These are phyloP conservation scores for Kuraishia piskuri DNA, from an alignment of 805 yeast genomes.

Conservation along the genomic window DNA sequence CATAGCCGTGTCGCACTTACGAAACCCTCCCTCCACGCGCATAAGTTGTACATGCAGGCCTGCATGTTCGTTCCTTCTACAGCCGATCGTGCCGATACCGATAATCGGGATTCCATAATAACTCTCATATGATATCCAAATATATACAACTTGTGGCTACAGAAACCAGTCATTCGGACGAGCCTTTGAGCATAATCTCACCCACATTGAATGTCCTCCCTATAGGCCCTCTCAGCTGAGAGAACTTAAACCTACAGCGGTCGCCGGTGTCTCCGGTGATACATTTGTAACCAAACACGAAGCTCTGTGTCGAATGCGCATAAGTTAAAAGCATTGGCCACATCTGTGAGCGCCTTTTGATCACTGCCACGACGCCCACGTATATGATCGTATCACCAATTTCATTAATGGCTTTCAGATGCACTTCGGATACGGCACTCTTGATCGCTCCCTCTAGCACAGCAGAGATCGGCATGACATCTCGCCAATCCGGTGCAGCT, in stretches of 20 bases:
- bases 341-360: slow-evolving; percentile 5
- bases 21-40: too few species aligned
- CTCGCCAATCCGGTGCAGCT: slow-evolving; percentile 14
- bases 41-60: neutral
- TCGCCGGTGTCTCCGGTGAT: neutral
- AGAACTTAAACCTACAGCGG: neutral
- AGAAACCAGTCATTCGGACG: neutral
- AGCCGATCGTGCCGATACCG: too few species aligned
- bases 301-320: slow-evolving; percentile 30
- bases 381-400: slow-evolving; percentile 4
- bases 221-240: neutral
- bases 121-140: too few species aligned
- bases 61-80: too few species aligned
- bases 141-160: too few species aligned
- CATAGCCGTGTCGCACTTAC: neutral
- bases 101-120: too few species aligned
- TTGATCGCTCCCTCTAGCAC: slow-evolving; percentile 11
- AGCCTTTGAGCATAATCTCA: neutral
- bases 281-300: slow-evolving; percentile 21
- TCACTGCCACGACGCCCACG: slow-evolving; percentile 23
- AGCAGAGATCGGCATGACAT: slow-evolving; percentile 7
- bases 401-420: slow-evolving; percentile 13
- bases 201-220: neutral
- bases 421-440: slow-evolving; percentile 5
- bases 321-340: slow-evolving; percentile 16